phyloP scores from a whole-genome alignment of 2,329 filamentous ascomycete genomes.

The Colletotrichum chrysophilum region DNA sequence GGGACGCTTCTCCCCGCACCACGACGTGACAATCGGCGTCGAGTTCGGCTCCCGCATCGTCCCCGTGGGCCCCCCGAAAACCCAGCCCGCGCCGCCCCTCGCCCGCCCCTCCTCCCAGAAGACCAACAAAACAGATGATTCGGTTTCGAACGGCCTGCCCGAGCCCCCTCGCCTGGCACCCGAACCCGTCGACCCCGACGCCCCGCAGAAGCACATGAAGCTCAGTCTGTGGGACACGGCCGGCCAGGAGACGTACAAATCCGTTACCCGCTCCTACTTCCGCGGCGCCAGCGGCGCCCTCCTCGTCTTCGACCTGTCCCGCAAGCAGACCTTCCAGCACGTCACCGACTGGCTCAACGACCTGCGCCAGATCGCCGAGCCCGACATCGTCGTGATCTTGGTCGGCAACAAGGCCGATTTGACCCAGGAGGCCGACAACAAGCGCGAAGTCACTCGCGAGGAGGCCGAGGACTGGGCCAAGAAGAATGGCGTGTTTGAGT shows the following conservation, averaged over 20 bases:
- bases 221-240: conserved; percentile 95
- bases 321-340: conserved; percentile 83
- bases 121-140: not conserved
- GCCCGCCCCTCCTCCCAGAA: conserved; percentile 11
- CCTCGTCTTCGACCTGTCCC: conserved; percentile 93
- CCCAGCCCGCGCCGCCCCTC: conserved; percentile 44
- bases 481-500: conserved; percentile 85
- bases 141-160: conserved; percentile 50
- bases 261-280: conserved; percentile 93
- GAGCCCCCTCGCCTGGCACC: conserved; percentile 49
- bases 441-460: conserved; percentile 78
- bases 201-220: conserved; percentile 81
- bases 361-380: conserved; percentile 91
- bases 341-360: conserved; percentile 95
- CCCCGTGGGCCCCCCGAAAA: conserved; percentile 83
- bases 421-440: conserved; percentile 59
- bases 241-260: conserved; percentile 97
- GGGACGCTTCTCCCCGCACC: conserved; percentile 90
- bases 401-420: conserved; percentile 97
- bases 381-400: conserved; percentile 91
- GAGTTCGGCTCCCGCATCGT: conserved; percentile 95
- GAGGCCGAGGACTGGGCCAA: conserved; percentile 92
- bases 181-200: conserved; percentile 33
- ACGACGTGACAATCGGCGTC: conserved; percentile 97
- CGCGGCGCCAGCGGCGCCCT: conserved; percentile 75